Conservation (phyloP, 1,284 basidiomycete species). For the Chalciporus sp. region DNA sequence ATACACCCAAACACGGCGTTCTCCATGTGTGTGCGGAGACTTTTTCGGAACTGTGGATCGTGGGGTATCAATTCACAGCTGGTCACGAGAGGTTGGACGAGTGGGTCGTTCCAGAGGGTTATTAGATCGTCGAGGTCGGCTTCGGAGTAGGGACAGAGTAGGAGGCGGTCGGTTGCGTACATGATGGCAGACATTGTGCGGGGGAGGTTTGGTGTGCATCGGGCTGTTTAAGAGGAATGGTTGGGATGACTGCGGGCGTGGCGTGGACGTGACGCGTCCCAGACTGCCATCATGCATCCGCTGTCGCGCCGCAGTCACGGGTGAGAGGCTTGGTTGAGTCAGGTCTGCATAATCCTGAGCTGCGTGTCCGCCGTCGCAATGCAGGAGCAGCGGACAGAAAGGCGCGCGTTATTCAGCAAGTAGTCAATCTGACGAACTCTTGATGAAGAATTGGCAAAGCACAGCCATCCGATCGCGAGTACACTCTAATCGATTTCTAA, state of each 20-base stretch:
- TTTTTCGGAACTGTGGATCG: constrained; percentile 27
- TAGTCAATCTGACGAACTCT: too few species aligned
- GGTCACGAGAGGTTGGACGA: constrained; percentile 35
- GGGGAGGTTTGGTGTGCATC: constrained; percentile 23
- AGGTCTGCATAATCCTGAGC: neutral
- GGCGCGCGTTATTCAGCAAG: too few species aligned
- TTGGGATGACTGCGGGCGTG: constrained; percentile 22
- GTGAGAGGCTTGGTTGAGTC: neutral
- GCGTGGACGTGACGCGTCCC: constrained; percentile 3
- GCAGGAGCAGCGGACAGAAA: too few species aligned
- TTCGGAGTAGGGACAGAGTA: constrained; percentile 34
- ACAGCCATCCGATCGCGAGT: too few species aligned
- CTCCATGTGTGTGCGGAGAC: constrained; percentile 32
- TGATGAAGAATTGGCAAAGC: too few species aligned
- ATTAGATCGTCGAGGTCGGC: constrained; percentile 38
- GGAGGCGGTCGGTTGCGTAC: constrained; percentile 33
- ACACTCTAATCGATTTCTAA: too few species aligned
- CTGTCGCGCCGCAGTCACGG: neutral
- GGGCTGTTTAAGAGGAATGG: neutral
- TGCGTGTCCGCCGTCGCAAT: neutral
- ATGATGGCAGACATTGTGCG: constrained; percentile 20
- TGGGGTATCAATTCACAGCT: constrained; percentile 31
- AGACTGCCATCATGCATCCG: neutral
- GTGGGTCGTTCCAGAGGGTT: constrained; percentile 37
- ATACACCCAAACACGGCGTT: constrained; percentile 36